Conservation (phyloP, 148 eudicot species). For the Fallopia convolvulus region DNA sequence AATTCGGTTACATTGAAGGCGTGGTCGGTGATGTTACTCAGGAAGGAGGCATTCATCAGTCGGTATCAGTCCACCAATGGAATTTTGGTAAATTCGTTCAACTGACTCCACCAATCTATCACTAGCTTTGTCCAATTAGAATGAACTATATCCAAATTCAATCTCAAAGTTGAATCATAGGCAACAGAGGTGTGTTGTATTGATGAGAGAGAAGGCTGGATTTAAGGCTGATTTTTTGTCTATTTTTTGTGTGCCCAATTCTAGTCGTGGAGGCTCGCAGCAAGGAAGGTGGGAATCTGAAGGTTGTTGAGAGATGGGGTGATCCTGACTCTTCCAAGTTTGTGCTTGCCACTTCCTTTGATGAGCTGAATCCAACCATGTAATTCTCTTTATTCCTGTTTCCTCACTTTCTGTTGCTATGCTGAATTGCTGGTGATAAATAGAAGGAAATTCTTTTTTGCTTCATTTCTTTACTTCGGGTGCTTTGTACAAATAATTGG, state of each 20-base stretch:
- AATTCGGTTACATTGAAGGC: too few species aligned
- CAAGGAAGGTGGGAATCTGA: constrained; percentile 51
- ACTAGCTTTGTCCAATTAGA: too few species aligned
- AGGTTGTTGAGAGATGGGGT: constrained; percentile 90
- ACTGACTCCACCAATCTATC: too few species aligned
- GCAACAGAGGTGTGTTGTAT: too few species aligned
- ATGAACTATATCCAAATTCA: too few species aligned
- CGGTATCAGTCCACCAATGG: too few species aligned
- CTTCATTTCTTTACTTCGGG: not conserved
- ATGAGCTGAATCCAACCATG: constrained; percentile 57
- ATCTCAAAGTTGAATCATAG: too few species aligned
- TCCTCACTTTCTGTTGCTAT: not conserved
- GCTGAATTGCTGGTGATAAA: not conserved
- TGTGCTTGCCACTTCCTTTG: constrained; percentile 59
- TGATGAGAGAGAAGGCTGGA: too few species aligned
- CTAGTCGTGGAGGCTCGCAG: constrained; percentile 75
- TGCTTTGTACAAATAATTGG: not conserved
- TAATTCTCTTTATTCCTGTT: constrained; percentile 22
- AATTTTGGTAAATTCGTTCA: too few species aligned
- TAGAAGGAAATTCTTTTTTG: not conserved
- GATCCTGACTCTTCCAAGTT: constrained; percentile 65
- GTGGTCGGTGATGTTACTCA: too few species aligned
- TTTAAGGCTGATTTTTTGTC: not conserved
- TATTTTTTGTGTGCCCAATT: not conserved
- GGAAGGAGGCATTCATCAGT: too few species aligned